Percentiles rank a stretch among this genome's conserved stretches.
These are phyloP conservation scores for Hypoxylon sp. DNA, from an alignment of 2,329 filamentous ascomycete genomes.

Conservation along the genomic window DNA sequence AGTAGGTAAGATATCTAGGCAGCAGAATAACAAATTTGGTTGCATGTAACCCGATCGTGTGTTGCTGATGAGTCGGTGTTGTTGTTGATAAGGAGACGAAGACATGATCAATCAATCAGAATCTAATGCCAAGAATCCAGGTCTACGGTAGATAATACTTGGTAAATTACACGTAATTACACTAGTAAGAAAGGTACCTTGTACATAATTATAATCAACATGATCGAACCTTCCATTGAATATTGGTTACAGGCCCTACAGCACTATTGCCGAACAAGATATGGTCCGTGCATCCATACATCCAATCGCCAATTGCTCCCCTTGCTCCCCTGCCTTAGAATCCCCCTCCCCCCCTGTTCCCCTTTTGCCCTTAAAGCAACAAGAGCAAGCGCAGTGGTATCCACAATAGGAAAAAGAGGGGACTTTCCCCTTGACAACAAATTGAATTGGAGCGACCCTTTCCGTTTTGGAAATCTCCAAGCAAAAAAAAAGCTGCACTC, in stretches of 20 bases:
- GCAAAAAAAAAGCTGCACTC: conserved; percentile 29
- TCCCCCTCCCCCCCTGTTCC: conserved; percentile 5
- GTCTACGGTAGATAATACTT: conserved; percentile 20
- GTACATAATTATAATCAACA: no score
- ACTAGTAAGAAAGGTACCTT: conserved; percentile 17
- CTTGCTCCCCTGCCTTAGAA: no score
- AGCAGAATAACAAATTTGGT: no score
- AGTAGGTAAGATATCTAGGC: no score
- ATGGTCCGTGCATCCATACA: conserved; percentile 18
- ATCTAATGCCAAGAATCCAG: conserved; percentile 21
- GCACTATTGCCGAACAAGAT: conserved; percentile 18
- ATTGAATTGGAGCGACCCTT: conserved; percentile 31
- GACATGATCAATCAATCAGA: no score
- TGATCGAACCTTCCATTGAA: no score
- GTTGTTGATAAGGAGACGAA: conserved; percentile 7
- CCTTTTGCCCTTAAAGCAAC: conserved; percentile 7
- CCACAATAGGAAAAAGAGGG: conserved; percentile 21
- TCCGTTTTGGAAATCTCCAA: conserved; percentile 32
- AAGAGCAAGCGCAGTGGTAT: conserved; percentile 2
- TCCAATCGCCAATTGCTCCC: not conserved
- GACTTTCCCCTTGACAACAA: conserved; percentile 20
- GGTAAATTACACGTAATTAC: conserved; percentile 23
- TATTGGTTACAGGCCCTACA: no score
- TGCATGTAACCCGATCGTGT: no score
- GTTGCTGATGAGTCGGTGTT: not conserved